Base-by-base conservation (phyloP, 495 filamentous ascomycete species). In the Diplogelasinospora grovesii region DNA sequence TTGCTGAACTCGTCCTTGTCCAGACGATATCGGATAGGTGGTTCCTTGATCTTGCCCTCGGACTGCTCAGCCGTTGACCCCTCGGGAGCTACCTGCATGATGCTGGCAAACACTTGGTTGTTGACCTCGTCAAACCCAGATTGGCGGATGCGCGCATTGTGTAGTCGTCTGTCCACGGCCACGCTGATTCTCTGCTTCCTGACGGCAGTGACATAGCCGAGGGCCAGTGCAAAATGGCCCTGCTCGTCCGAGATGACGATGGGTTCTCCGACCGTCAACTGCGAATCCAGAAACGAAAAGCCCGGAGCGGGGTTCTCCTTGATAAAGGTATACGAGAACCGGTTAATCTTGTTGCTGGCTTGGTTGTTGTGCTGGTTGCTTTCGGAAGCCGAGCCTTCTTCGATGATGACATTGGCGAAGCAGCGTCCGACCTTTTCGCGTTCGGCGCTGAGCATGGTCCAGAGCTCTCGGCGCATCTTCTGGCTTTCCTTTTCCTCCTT, bases 1-100 rank as follows among this genome's bases (percentile, higher is more conserved):
- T 90, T 97, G 63, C 85, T 94, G 62, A 96, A 96, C 56, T 97
- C 92, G 51, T 97, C 92, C 60, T 96, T 96, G 63, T 98, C 92
- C 2, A 98, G 66, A 22, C 92, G 82, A 53, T 89, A 97, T 14
- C 82, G 63, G 11, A 85, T 57, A 19, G 78, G 77, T 36, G 81
- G 71, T 38, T 63, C 63, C 29, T 64, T 58, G 26, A 57, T 48
- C 40, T 69, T 64, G 11, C 63, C 67, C 39, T 76, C 69, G 22
- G 68, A 63, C 35, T 77, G 60, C 23, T 61, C 57, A 4, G 69
- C 59, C 1, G 57, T 68, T 6, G 56, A 60, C 13, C 69, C 71
- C 34, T 76, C 66, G 31, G 73, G 64, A n/a, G 64, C 73, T 28
- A 90, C 77, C 50, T 93, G 85, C 87, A 95, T 95, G 45, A 96